These are phyloP conservation scores for Aspergillus ellipticus DNA, from an alignment of 495 filamentous ascomycete genomes.

Conservation along the genomic window DNA sequence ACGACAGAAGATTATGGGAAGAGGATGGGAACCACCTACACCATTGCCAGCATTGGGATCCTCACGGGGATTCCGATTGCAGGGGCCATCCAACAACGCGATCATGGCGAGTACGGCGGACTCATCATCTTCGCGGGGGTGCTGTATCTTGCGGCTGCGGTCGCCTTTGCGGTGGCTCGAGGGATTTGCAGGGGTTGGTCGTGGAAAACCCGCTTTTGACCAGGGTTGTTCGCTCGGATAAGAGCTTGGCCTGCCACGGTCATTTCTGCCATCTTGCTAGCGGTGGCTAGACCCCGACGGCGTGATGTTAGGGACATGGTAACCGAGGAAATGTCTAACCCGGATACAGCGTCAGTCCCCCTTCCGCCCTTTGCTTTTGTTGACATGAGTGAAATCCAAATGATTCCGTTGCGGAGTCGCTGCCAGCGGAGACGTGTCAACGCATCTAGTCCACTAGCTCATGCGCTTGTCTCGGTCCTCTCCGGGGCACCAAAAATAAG, in stretches of 20 bases:
- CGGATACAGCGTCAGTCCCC: neutral
- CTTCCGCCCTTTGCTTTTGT: neutral
- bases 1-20: slow-evolving; percentile 56
- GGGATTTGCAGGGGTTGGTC: slow-evolving; percentile 43
- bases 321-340: neutral
- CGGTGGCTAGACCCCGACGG: neutral
- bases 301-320: too few relatives aligned
- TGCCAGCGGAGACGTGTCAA: neutral
- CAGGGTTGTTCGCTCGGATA: neutral
- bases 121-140: slow-evolving; percentile 53
- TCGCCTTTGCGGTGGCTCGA: slow-evolving; percentile 47
- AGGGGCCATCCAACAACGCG: slow-evolving; percentile 40
- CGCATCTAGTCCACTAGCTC: neutral
- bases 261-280: neutral
- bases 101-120: slow-evolving; percentile 31
- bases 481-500: too few relatives aligned
- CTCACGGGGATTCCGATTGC: slow-evolving; percentile 79
- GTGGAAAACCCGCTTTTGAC: slow-evolving; percentile 16
- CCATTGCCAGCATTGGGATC: slow-evolving; percentile 53
- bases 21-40: slow-evolving; percentile 60
- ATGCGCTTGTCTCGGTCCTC: too few relatives aligned
- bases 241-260: neutral
- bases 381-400: neutral
- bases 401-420: neutral
- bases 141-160: slow-evolving; percentile 45